Evolutionary conservation across 1,284 basidiomycete species (phyloP), one percentile per base, ranked within the genome.

Genomic region (Ganoderma lingzhi): DNA sequence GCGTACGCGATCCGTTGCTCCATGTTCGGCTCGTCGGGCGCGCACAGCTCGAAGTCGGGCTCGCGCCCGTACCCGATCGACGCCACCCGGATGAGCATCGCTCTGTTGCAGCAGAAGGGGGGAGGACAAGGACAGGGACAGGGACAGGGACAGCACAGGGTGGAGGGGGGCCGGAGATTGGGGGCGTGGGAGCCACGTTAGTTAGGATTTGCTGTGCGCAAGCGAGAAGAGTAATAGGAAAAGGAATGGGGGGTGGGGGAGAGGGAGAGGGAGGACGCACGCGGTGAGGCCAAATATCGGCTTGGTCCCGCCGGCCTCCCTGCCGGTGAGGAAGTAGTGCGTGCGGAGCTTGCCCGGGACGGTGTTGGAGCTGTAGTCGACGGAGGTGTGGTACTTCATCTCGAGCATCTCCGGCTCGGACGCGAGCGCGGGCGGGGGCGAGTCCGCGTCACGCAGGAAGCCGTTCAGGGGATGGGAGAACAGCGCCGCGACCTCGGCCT

Each of bases 401-500:
- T 90, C 88, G n/a, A 86, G 73, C 23, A 84, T 81, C 70, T 87
- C 86, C 0, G 85, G 82, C 70, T 89, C 87, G 2, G 84, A 81
- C 2, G 90, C 87, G 66, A 88, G 90, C 0, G 35, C 35, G 35
- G 88, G 90, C 4, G 10, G 12, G 0, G 90, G 87, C 0, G 91
- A 84, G 1, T 85, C 84, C 5, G 87, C 86, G 64, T 86, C 48
- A 10, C 48, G 85, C n/a, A 96, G 83, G 78, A 96, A 94, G 1
- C 91, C 87, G 2, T 82, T 78, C 12, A 96, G 86, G 0, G 94
- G 94, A 77, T 95, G 94, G 0, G 93, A 94, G 81, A 96, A 96
- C 55, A 96, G 84, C 45, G 87, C 86, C 3, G 87, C 82, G 19
- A 96, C 94, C 84, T 96, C 95, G 8, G 88, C 85, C 14, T 86